phyloP scores from a whole-genome alignment of 306 rosid genomes.

The Abrus precatorius region DNA sequence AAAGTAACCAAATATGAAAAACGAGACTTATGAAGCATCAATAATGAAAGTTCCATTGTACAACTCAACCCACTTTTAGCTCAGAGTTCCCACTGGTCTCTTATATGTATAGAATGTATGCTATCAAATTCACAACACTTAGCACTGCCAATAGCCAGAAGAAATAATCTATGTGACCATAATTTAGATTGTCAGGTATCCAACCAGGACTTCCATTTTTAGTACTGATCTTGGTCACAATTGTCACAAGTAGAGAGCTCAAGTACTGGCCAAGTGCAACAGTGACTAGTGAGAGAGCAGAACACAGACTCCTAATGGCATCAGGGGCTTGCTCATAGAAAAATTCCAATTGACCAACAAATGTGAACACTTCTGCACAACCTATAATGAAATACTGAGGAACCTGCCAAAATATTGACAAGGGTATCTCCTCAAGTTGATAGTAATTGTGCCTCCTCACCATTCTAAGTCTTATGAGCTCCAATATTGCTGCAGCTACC shows the following conservation, averaged over 20 bases:
- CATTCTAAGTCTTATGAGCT: conserved; percentile 61
- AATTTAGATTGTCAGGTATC: conserved; percentile 85
- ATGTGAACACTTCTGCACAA: conserved; percentile 81
- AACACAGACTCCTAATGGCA: conserved; percentile 87
- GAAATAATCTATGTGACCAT: conserved; percentile 83
- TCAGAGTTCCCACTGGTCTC: conserved; percentile 57
- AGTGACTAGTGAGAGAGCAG: conserved; percentile 76
- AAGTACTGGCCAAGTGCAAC: conserved; percentile 82
- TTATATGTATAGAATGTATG: conserved; percentile 66
- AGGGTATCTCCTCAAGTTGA: conserved; percentile 60
- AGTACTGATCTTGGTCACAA: conserved; percentile 68
- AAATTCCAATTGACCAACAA: conserved; percentile 85
- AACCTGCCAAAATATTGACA: conserved; percentile 91
- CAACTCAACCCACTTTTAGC: conserved; percentile 32
- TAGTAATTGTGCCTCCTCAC: conserved; percentile 65
- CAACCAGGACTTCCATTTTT: conserved; percentile 75
- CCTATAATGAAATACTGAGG: conserved; percentile 87
- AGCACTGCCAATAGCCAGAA: conserved; percentile 78
- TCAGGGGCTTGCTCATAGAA: conserved; percentile 92
- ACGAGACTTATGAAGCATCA: conserved; percentile 36
- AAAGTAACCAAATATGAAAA: background rate
- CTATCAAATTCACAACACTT: conserved; percentile 71
- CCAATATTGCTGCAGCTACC: conserved; percentile 75
- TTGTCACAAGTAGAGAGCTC: conserved; percentile 81
- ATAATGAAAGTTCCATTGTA: conserved; percentile 6